Evolutionary conservation across 345 rosid genomes (phyloP).

Genomic region (Trapa incisa): DNA sequence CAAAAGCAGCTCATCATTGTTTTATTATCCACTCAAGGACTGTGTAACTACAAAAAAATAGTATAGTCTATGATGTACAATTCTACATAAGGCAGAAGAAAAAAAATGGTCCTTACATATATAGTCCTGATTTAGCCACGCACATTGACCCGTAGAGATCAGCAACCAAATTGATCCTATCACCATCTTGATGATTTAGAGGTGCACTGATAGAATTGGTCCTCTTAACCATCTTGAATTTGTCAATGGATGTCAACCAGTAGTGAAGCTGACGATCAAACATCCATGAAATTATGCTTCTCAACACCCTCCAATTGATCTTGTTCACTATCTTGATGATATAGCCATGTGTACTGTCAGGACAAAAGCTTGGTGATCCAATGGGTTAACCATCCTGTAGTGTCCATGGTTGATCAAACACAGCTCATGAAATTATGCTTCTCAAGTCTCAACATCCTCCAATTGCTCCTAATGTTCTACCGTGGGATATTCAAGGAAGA

Average conservation of each 20-base stretch:
- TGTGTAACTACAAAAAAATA: background rate
- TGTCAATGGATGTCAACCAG: no score
- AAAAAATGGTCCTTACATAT: background rate
- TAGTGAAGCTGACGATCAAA: background rate
- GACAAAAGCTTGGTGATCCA: background rate
- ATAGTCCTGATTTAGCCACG: background rate
- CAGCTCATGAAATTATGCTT: background rate
- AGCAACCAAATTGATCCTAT: background rate
- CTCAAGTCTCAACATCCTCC: background rate
- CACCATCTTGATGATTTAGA: no score
- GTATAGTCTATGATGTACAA: background rate
- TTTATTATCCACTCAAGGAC: background rate
- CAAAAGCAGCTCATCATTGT: background rate
- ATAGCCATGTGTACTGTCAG: background rate
- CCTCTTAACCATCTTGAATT: no score
- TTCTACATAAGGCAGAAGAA: background rate
- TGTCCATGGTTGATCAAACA: background rate
- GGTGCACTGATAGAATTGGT: no score
- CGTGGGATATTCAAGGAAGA: slow-evolving; percentile 52
- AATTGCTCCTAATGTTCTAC: background rate
- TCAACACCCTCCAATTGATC: background rate
- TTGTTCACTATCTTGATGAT: background rate
- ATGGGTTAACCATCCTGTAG: no score
- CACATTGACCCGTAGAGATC: background rate
- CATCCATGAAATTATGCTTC: background rate